Evolutionary conservation across 2,329 filamentous ascomycete genomes (phyloP).

Genomic region (Fusarium udum): DNA sequence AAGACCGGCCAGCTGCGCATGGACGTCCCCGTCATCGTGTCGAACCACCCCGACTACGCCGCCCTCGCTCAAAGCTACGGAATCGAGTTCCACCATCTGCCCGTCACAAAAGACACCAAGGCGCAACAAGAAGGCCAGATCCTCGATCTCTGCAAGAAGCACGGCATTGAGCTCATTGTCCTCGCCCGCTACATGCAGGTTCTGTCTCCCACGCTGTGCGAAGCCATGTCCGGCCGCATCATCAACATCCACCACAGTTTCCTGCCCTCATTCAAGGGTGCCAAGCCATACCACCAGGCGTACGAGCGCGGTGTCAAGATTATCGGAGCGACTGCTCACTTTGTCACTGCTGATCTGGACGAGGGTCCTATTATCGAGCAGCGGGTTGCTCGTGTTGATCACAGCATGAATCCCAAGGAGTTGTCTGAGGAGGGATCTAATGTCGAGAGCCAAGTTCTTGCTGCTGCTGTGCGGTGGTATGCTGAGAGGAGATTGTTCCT

Average conservation of each 20-base stretch:
- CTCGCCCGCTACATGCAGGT: conserved; percentile 91
- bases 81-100: conserved; percentile 82
- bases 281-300: conserved; percentile 88
- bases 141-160: conserved; percentile 72
- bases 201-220: conserved; percentile 76
- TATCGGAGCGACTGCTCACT: conserved; percentile 86
- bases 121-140: conserved; percentile 75
- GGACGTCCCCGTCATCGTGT: conserved; percentile 80
- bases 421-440: conserved; percentile 83
- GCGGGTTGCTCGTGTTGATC: conserved; percentile 79
- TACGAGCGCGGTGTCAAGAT: conserved; percentile 90
- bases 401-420: conserved; percentile 78
- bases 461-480: conserved; percentile 85
- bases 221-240: conserved; percentile 83
- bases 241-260: conserved; percentile 95
- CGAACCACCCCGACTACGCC: conserved; percentile 81
- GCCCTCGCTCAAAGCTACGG: conserved; percentile 76
- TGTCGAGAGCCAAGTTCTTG: conserved; percentile 84
- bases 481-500: conserved; percentile 80
- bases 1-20: conserved; percentile 78
- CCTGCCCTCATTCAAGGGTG: conserved; percentile 87
- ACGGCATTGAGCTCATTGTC: conserved; percentile 81
- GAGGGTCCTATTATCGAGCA: conserved; percentile 92
- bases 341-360: conserved; percentile 85
- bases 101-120: conserved; percentile 83